Evolutionary conservation across 2,329 filamentous ascomycete genomes (phyloP).

Genomic region (Pseudogymnoascus verrucosus): DNA sequence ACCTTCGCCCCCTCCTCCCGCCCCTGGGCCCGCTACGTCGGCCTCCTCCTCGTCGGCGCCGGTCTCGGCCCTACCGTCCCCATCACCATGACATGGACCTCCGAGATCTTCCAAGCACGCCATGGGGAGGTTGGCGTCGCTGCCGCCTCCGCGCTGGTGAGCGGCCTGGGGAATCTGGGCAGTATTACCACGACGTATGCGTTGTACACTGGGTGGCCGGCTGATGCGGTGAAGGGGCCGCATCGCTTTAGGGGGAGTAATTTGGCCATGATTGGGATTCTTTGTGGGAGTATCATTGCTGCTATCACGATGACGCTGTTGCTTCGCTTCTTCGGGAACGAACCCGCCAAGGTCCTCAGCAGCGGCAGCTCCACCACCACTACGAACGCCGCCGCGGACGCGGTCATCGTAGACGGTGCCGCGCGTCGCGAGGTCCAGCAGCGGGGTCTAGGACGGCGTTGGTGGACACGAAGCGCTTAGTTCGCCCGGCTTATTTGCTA

Average conservation of each 20-base stretch:
- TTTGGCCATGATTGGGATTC: conserved; percentile 78
- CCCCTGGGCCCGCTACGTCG: conserved; percentile 79
- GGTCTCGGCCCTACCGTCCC: conserved; percentile 85
- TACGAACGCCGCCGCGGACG: conserved; percentile 31
- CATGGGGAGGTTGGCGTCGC: conserved; percentile 89
- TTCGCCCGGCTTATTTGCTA: conserved; percentile 26
- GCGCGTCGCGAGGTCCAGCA: conserved; percentile 49
- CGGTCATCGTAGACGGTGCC: conserved; percentile 47
- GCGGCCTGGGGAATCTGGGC: conserved; percentile 77
- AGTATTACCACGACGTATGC: conserved; percentile 85
- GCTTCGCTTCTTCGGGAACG: conserved; percentile 50
- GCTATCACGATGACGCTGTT: conserved; percentile 61
- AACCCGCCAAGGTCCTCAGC: conserved; percentile 38
- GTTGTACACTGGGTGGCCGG: conserved; percentile 78
- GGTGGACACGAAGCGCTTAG: conserved; percentile 21
- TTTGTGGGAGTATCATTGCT: conserved; percentile 68
- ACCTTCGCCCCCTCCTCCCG: conserved; percentile 61
- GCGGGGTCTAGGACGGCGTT: conserved; percentile 45
- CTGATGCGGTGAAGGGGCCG: conserved; percentile 59
- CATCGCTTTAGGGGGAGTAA: conserved; percentile 76
- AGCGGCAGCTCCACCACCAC: conserved; percentile 27
- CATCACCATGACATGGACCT: conserved; percentile 91
- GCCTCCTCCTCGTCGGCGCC: conserved; percentile 83
- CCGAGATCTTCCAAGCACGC: conserved; percentile 79
- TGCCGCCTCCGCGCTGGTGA: conserved; percentile 76